Evolutionary conservation across 345 rosid genomes (phyloP).

Genomic region (Reutealis trisperma): DNA sequence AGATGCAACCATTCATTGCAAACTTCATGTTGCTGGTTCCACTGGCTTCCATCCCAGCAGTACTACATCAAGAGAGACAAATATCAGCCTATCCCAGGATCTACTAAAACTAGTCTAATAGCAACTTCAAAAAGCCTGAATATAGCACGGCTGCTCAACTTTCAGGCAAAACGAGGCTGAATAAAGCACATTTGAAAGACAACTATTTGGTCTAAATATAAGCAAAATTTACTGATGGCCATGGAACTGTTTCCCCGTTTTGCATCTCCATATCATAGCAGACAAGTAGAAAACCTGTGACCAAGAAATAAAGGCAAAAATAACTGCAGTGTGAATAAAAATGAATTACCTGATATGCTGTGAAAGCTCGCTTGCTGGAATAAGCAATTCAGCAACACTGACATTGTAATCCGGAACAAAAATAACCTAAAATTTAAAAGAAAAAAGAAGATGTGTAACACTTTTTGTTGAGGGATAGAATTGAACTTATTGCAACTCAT

Average conservation of each 20-base stretch:
- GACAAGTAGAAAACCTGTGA: not conserved
- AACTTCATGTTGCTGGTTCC: conserved; percentile 97
- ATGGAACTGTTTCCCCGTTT: not conserved
- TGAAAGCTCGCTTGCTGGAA: conserved; percentile 87
- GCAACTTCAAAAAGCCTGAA: too few relatives aligned
- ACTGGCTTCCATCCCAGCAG: conserved; percentile 97
- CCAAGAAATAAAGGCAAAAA: not conserved
- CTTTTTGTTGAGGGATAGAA: not conserved
- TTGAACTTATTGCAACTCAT: not conserved
- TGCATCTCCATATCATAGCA: not conserved
- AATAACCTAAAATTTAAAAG: conserved; percentile 49
- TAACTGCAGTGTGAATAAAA: conserved; percentile 16
- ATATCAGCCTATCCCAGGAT: too few relatives aligned
- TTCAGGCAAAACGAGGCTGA: not conserved
- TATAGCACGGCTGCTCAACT: not conserved
- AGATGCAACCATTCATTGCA: conserved; percentile 78
- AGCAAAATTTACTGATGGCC: not conserved
- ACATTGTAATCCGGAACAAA: conserved; percentile 85
- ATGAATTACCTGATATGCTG: conserved; percentile 70
- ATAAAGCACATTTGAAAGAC: not conserved
- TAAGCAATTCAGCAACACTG: conserved; percentile 79
- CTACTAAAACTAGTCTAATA: too few relatives aligned
- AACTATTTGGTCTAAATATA: not conserved
- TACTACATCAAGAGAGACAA: conserved; percentile 37
- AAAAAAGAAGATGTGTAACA: not conserved